Percentiles rank a stretch among this genome's conserved stretches.
Evolutionary conservation across 352 stramenopile genomes (phyloP).

Genomic region (Elongisporangium prolatum): DNA sequence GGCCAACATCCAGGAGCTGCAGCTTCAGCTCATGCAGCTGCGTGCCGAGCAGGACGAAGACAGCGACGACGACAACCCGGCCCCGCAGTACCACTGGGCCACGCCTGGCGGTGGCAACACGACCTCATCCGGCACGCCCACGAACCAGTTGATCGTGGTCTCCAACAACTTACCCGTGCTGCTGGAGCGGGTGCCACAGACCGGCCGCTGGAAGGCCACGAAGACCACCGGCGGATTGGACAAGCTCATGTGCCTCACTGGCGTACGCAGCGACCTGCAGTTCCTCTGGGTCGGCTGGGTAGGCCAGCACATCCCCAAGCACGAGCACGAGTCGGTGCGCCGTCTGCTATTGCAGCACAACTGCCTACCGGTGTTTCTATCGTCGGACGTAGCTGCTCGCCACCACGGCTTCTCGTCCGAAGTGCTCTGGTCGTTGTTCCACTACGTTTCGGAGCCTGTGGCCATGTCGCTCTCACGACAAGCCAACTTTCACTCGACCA

Average conservation of each 20-base stretch:
- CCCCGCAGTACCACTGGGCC: background rate
- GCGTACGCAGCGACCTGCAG: slow-evolving; percentile 53
- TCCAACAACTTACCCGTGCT: slow-evolving; percentile 84
- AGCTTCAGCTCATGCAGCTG: slow-evolving; percentile 76
- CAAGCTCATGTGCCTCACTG: slow-evolving; percentile 79
- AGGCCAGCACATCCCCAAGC: slow-evolving; percentile 81
- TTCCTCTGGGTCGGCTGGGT: slow-evolving; percentile 90
- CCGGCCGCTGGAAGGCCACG: slow-evolving; percentile 74
- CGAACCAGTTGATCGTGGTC: slow-evolving; percentile 81
- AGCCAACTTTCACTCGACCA: slow-evolving; percentile 44
- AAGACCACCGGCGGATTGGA: slow-evolving; percentile 85
- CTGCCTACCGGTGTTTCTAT: slow-evolving; percentile 84
- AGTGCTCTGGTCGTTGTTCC: slow-evolving; percentile 89
- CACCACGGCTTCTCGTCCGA: slow-evolving; percentile 89
- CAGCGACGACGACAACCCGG: background rate
- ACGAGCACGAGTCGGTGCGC: slow-evolving; percentile 69
- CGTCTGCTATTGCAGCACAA: slow-evolving; percentile 82
- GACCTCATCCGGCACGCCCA: slow-evolving; percentile 6
- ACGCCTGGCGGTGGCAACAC: background rate
- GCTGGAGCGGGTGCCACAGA: slow-evolving; percentile 66
- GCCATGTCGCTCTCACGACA: slow-evolving; percentile 37
- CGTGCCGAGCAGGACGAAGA: background rate
- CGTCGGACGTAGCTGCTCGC: slow-evolving; percentile 73
- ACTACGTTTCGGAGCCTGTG: slow-evolving; percentile 83
- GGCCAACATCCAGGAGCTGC: slow-evolving; percentile 87